A percentile compares a stretch with the other conserved stretches of the same genome.
These are phyloP conservation scores for Penicillium coffeae DNA, from an alignment of 495 filamentous ascomycete species.

Conservation along the genomic window DNA sequence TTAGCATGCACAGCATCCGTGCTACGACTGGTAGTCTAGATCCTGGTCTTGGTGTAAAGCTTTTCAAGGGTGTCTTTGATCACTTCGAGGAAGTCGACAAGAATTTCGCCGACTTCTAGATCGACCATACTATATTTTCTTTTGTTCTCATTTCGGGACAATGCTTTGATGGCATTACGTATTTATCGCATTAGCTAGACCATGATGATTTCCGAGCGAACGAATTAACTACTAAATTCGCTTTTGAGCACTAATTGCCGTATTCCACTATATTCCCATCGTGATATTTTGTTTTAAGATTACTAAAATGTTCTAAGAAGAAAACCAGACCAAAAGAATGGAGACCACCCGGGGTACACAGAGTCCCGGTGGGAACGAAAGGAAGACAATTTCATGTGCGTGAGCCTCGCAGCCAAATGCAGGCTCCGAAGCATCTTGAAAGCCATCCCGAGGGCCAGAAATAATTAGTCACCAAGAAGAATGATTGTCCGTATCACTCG, in stretches of 20 bases:
- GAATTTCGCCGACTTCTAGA: constrained; percentile 63
- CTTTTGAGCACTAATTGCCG: background rate
- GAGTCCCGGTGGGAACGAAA: no score
- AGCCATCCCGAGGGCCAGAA: no score
- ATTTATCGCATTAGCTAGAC: background rate
- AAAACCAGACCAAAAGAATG: no score
- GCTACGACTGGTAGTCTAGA: constrained; percentile 85
- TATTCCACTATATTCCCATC: background rate
- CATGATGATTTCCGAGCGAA: background rate
- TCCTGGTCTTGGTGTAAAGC: constrained; percentile 80
- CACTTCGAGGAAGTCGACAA: constrained; percentile 81
- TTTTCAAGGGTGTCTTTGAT: constrained; percentile 89
- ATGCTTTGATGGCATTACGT: no score
- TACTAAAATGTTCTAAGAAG: no score
- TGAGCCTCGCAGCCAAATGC: no score
- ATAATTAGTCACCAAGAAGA: no score
- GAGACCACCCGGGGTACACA: no score
- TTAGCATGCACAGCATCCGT: constrained; percentile 92
- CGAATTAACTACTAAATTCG: background rate
- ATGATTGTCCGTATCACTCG: no score
- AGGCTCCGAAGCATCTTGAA: no score
- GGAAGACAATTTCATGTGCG: no score
- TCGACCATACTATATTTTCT: background rate
- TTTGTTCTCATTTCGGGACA: background rate
- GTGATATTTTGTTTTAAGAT: no score